These are phyloP conservation scores for Lolium multiflorum DNA, from an alignment of 176 grass and related monocot species.

Conservation along the genomic window DNA sequence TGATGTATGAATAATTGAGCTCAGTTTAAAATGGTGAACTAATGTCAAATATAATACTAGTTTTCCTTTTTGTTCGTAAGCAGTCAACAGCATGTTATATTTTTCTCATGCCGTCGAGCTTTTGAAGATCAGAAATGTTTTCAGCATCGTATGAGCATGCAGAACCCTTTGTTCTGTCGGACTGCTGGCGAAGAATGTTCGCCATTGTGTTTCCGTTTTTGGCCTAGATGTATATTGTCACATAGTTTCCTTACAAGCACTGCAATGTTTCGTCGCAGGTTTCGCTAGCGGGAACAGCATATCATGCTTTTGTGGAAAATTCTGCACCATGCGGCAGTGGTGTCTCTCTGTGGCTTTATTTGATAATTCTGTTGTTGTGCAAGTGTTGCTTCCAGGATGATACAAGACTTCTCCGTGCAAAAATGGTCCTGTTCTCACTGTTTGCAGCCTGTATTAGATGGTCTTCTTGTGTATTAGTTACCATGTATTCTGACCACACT, in stretches of 20 bases:
- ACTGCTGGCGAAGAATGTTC: neutral
- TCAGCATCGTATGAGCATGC: neutral
- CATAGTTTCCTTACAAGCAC: neutral
- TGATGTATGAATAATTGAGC: neutral
- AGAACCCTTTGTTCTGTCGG: neutral
- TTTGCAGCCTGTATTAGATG: constrained; percentile 3
- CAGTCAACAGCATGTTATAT: neutral
- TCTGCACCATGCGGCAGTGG: neutral
- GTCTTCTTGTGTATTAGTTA: neutral
- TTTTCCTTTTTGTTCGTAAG: neutral
- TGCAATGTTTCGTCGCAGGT: constrained; percentile 17
- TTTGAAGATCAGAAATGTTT: neutral
- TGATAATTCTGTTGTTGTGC: neutral
- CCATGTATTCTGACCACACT: neutral
- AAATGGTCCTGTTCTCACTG: neutral
- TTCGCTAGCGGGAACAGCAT: neutral
- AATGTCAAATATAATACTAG: neutral
- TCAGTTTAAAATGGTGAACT: neutral
- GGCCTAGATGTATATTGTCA: neutral
- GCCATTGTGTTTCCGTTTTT: neutral
- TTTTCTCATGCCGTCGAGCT: neutral
- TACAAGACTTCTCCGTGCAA: constrained; percentile 26
- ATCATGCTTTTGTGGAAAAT: neutral
- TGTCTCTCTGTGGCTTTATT: neutral
- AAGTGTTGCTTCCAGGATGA: neutral